Base-by-base conservation (phyloP, 257 asterid species). In the Craterostigma plantagineum region DNA sequence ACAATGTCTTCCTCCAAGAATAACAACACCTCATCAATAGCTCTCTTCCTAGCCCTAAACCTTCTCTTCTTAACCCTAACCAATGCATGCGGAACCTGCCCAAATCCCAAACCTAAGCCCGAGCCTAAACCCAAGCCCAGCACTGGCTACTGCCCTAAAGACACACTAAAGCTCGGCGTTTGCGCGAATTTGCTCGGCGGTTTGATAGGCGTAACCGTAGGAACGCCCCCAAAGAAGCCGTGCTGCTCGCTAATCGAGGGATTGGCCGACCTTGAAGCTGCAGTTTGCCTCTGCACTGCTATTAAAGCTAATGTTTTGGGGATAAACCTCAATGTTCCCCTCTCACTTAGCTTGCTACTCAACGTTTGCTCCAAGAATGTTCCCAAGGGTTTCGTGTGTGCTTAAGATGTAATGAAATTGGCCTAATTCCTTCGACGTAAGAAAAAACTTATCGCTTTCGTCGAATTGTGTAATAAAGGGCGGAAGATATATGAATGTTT, bases 251-350 rank as follows among this genome's bases (percentile, higher is more conserved):
- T 65, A 17, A 44, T 65, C 16, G 27, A 49, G 34, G 69, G 64
- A 0, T 38, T 65, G 34, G 54, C 59, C 8, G 71, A 65, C 35
- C 61, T 65, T 7, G 64, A 65, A 15, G 71, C 71, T 0, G 71
- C 64, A 0, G 55, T 60, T 10, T 65, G 71, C 57, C 67, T 65
- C 27, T 65, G 71, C 61, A 60, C 71, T 0, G 71, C 67, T 42
- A 55, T 60, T 33, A 65, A 48, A 18, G 71, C 71, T 0, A 60
- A 65, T 10, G 40, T 65, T 15, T 27, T 65, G 42, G 71, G 67
- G 8, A 56, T 65, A 40, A 51, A 56, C 38, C 63, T 65, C 7
- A 52, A 65, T 13, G 50, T 60, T 10, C 67, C 71, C 8, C 4
- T 65, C 41, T 60, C 67, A 9, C 67, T 65, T 2, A 51, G 48